These are phyloP conservation scores for Agroathelia rolfsii DNA, from an alignment of 1,284 basidiomycete genomes.

Conservation along the genomic window DNA sequence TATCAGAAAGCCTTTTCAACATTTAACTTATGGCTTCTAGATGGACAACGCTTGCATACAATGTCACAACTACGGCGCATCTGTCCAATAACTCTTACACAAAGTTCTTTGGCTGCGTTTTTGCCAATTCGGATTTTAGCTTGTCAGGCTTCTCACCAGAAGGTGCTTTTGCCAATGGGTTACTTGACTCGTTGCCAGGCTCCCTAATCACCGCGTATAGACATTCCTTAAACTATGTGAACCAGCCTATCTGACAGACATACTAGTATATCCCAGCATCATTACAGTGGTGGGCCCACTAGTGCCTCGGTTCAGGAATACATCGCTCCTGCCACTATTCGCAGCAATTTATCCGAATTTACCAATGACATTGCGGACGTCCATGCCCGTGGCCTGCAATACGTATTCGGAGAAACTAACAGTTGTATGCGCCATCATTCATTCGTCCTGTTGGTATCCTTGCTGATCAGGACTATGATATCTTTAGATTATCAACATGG, in stretches of 20 bases:
- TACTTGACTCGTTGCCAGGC: constrained; percentile 30
- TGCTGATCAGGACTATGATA: constrained; percentile 2
- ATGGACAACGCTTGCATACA: constrained; percentile 24
- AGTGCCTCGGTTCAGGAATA: constrained; percentile 42
- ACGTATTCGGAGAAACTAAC: constrained; percentile 54
- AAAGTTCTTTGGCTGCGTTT: constrained; percentile 43
- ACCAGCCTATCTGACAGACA: not conserved
- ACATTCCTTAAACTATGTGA: not conserved
- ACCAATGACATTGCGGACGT: constrained; percentile 39
- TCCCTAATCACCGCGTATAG: constrained; percentile 25
- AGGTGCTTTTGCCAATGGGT: constrained; percentile 33
- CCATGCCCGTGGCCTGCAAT: constrained; percentile 36
- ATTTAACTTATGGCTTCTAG: constrained; percentile 12
- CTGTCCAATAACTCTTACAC: constrained; percentile 24
- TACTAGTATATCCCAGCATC: constrained; percentile 57
- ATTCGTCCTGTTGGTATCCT: constrained; percentile 1
- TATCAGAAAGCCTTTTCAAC: constrained; percentile 13
- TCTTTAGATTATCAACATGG: constrained; percentile 28
- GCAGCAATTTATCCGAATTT: constrained; percentile 44
- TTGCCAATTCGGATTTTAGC: constrained; percentile 37
- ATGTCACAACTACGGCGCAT: constrained; percentile 18
- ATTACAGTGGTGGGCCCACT: constrained; percentile 47
- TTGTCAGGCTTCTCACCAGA: constrained; percentile 45
- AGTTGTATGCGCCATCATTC: constrained; percentile 32
- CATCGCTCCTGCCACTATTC: constrained; percentile 50